Evolutionary conservation across 306 rosid genomes (phyloP), one percentile per base, ranked within the genome.

Genomic region (Corylus americana): DNA sequence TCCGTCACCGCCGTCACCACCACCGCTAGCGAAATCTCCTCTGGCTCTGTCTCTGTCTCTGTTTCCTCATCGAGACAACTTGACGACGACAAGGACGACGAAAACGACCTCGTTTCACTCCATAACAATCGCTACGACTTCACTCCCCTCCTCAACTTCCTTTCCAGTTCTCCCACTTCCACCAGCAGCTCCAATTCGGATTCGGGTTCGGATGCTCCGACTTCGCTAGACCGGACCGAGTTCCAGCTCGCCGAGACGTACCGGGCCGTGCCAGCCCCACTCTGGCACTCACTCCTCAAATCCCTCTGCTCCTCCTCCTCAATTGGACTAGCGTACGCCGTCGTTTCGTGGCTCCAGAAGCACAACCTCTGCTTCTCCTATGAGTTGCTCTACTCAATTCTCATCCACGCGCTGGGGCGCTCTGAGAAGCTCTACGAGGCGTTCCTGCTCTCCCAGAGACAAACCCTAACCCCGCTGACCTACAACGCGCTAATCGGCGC

Each of bases 331-430:
- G 98, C 96, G 3, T 94, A 92, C 84, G 87, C 87, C 74, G 92
- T 92, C 75, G 98, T 94, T 74, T 84, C 92, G 8, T 92, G 98
- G 98, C 93, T 94, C 27, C 90, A 91, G 58, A 92, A 84, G 70
- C 98, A 94, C 90, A 94, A 94, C 29, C 90, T 94, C 49, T 94
- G 98, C 74, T 94, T 88, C 90, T 92, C 98, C 0, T 94, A 94
- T 76, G 97, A 94, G 84, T 81, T 94, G 18, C 92, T 94, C 44
- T 94, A 92, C 80, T 94, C 98, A 8, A 94, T 94, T 55, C 91
- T 94, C 51, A 94, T 94, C 80, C 94, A 94, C 91, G 98, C 97
- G 18, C 97, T 94, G 12, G 97, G 97, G 8, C 90, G 94, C 81
- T 83, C 90, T 71, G 97, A 94, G 73, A 94, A 92, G 73, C 98